phyloP scores from a whole-genome alignment of 2,329 filamentous ascomycete species.

The Ophiocordyceps polyrhachis-furcata region DNA sequence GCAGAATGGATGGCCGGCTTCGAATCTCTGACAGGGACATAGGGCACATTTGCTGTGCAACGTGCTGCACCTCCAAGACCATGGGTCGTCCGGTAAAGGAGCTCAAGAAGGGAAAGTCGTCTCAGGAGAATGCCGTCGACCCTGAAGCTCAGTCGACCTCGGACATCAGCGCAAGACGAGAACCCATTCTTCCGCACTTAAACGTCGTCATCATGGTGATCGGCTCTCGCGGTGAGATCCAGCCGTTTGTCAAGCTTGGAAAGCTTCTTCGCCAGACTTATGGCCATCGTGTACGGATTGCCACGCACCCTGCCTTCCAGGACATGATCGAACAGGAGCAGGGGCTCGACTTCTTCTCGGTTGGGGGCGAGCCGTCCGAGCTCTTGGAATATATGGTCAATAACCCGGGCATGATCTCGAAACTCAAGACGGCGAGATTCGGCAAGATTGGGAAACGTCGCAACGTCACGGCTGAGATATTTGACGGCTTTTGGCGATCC shows the following conservation, averaged over 20 bases:
- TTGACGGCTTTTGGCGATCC: slow-evolving; percentile 64
- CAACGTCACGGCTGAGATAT: slow-evolving; percentile 62
- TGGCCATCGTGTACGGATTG: slow-evolving; percentile 58
- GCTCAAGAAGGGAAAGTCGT: slow-evolving; percentile 1
- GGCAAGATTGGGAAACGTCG: slow-evolving; percentile 54
- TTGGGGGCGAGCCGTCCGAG: slow-evolving; percentile 62
- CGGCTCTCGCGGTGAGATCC: slow-evolving; percentile 60
- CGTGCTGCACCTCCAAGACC: slow-evolving; percentile 55
- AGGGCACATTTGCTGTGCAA: slow-evolving; percentile 19
- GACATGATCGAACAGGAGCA: slow-evolving; percentile 57
- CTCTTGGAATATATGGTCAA: slow-evolving; percentile 84
- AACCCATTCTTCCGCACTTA: slow-evolving; percentile 25
- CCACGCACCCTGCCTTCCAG: slow-evolving; percentile 60
- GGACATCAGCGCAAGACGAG: neutral
- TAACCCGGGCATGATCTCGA: slow-evolving; percentile 62
- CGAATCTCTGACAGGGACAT: slow-evolving; percentile 57
- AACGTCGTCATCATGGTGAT: slow-evolving; percentile 78
- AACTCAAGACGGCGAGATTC: slow-evolving; percentile 49
- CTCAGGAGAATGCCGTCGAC: neutral
- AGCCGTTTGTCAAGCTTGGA: slow-evolving; percentile 61
- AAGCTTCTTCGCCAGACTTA: slow-evolving; percentile 52
- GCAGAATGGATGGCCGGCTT: slow-evolving; percentile 47
- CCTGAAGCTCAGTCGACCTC: slow-evolving; percentile 1
- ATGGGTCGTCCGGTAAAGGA: slow-evolving; percentile 42
- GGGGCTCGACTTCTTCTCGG: slow-evolving; percentile 61